Evolutionary conservation across 441 rosid species (phyloP).

Genomic region (Gossypium gossypioides): DNA sequence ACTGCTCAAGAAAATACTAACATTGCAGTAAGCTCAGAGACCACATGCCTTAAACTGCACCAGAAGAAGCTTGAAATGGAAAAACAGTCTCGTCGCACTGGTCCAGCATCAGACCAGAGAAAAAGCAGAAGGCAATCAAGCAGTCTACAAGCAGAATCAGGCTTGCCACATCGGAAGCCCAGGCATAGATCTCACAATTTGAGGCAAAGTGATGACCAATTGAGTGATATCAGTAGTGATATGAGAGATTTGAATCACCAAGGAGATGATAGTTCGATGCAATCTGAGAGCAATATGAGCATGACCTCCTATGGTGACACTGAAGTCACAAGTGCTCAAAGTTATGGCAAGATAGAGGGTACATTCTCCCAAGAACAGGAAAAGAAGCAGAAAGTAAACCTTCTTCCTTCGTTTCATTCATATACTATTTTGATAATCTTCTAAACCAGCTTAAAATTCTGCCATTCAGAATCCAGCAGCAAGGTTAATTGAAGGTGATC

Average conservation of each 20-base stretch:
- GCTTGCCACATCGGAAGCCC: slow-evolving; percentile 33
- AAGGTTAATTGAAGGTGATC: slow-evolving; percentile 26
- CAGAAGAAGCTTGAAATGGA: slow-evolving; percentile 42
- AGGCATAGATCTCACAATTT: slow-evolving; percentile 27
- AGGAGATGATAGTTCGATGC: slow-evolving; percentile 33
- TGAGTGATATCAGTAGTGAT: slow-evolving; percentile 37
- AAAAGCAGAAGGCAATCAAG: slow-evolving; percentile 35
- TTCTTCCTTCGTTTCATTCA: slow-evolving; percentile 7
- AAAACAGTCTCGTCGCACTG: slow-evolving; percentile 35
- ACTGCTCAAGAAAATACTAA: slow-evolving; percentile 24
- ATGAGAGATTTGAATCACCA: slow-evolving; percentile 38
- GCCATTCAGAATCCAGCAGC: slow-evolving; percentile 39
- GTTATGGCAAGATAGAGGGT: slow-evolving; percentile 9
- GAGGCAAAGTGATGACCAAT: slow-evolving; percentile 40
- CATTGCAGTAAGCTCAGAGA: slow-evolving; percentile 32
- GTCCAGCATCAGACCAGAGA: slow-evolving; percentile 37
- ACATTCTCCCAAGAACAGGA: slow-evolving; percentile 24
- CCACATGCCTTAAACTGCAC: slow-evolving; percentile 39
- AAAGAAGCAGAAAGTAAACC: slow-evolving; percentile 36
- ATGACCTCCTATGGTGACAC: slow-evolving; percentile 42
- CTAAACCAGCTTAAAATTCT: slow-evolving; percentile 24
- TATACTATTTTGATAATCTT: slow-evolving; percentile 5
- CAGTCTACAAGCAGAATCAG: slow-evolving; percentile 40
- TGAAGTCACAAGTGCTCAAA: slow-evolving; percentile 57
- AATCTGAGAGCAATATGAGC: slow-evolving; percentile 52